phyloP scores from a whole-genome alignment of 768 basidiomycete species.

The Tricholoma furcatifolium region DNA sequence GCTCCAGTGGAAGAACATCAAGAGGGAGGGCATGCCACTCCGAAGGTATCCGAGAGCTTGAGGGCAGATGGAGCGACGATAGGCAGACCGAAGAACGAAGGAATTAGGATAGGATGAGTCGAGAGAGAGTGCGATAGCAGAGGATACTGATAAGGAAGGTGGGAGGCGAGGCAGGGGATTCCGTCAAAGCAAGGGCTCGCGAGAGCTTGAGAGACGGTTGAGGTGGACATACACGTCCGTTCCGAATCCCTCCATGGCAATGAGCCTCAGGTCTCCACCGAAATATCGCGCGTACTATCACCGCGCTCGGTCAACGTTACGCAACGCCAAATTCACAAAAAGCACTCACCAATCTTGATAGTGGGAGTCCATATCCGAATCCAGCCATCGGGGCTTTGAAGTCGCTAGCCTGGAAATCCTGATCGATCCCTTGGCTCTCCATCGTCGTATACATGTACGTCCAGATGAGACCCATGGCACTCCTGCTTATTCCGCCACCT shows the following conservation, averaged over 20 bases:
- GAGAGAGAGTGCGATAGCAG: too few species aligned
- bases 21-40: too few species aligned
- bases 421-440: slow-evolving; percentile 69
- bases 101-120: too few species aligned
- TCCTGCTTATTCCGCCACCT: slow-evolving; percentile 89
- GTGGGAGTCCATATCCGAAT: slow-evolving; percentile 90
- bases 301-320: neutral
- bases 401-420: slow-evolving; percentile 81
- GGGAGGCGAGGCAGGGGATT: neutral
- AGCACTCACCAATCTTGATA: slow-evolving; percentile 78
- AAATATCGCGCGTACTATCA: slow-evolving; percentile 92
- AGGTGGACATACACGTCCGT: slow-evolving; percentile 94
- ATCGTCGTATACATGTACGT: slow-evolving; percentile 97
- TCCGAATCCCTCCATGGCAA: slow-evolving; percentile 98
- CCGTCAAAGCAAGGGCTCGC: slow-evolving; percentile 67
- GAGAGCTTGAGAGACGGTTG: slow-evolving; percentile 71
- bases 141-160: neutral
- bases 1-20: too few species aligned
- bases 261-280: slow-evolving; percentile 88
- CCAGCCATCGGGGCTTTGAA: slow-evolving; percentile 99
- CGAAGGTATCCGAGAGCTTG: too few species aligned
- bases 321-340: neutral
- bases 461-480: slow-evolving; percentile 94
- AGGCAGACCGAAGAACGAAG: too few species aligned
- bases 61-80: too few species aligned